These are phyloP conservation scores for Linnemannia zychae DNA, from an alignment of 192 early-diverging fungal species.

Conservation along the genomic window DNA sequence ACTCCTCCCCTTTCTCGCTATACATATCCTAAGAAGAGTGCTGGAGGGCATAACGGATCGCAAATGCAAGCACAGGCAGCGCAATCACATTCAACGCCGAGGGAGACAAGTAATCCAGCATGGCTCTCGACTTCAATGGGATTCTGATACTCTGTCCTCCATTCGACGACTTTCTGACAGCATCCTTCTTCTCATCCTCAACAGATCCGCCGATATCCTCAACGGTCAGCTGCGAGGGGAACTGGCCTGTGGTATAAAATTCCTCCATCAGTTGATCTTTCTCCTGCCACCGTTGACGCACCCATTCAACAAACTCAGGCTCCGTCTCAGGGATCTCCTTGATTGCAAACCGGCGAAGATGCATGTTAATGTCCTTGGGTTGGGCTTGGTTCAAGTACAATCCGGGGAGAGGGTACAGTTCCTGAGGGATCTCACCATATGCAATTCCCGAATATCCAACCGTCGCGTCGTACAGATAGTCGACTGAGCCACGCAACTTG, in stretches of 20 bases:
- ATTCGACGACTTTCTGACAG: background rate
- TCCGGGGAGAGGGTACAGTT: constrained; percentile 82
- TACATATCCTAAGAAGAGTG: constrained; percentile 4
- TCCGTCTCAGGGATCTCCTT: constrained; percentile 78
- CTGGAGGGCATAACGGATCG: constrained; percentile 30
- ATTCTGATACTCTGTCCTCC: constrained; percentile 33
- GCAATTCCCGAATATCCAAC: constrained; percentile 88
- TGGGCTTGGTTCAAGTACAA: constrained; percentile 81
- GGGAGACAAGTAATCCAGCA: constrained; percentile 37
- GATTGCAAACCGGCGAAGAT: constrained; percentile 77
- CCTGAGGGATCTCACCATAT: constrained; percentile 82
- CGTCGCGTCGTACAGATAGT: constrained; percentile 90
- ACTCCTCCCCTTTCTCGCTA: background rate
- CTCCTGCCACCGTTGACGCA: constrained; percentile 81
- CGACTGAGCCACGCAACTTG: constrained; percentile 72
- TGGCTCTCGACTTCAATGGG: constrained; percentile 34
- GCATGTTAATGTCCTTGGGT: constrained; percentile 86
- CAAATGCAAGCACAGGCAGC: constrained; percentile 35
- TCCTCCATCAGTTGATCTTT: constrained; percentile 86
- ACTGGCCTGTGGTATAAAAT: constrained; percentile 83
- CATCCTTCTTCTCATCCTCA: constrained; percentile 3
- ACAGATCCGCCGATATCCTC: constrained; percentile 12
- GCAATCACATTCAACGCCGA: constrained; percentile 34
- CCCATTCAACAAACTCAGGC: constrained; percentile 81
- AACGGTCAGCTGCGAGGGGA: constrained; percentile 63